Evolutionary conservation across 768 basidiomycete genomes (phyloP), one percentile per base, ranked within the genome.

Genomic region (Tubosaeta brunneosetosa): DNA sequence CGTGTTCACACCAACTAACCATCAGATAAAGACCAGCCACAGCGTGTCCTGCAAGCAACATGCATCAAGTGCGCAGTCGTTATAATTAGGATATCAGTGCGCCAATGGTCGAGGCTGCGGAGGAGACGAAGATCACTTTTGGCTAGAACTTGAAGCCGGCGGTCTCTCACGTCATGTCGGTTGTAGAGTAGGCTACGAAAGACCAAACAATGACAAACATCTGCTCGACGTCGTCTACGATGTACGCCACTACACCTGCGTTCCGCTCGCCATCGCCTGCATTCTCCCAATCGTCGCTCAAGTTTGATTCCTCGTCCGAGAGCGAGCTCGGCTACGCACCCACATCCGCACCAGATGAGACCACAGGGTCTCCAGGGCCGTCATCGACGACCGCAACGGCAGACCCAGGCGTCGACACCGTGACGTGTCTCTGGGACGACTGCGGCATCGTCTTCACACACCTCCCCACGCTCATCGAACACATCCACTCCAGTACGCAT

Each of bases 391-490:
- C 62, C 33, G 52, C 57, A 4, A 25, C 50, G 6, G 51, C 55
- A 31, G 55, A 66, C 16, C 62, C 61, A 27, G 58, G 47, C 36
- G 75, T 70, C 12, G 86, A 88, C 62, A 83, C 79, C 26, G 85
- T 83, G 55, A 83, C 79, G 27, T 95, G 93, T 71, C 80, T 80
- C 49, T 95, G 93, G 93, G 87, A 85, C 32, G 84, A 84, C 53
- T 95, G 93, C 63, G 83, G 83, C 2, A 61, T 73, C 37, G 77
- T 84, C n/a, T 93, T 86, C 62, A 82, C 80, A 11, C 81, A 89
- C 63, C 73, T 91, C 16, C 83, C 79, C 16, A 82, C 82, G 4
- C 74, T 94, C 51, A 89, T 94, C 54, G 83, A 84, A 26, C 93
- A 95, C 64, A 83, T 95, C 27, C 88, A 91, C 61, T 74, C 80